phyloP scores from a whole-genome alignment of 1,139 yeast genomes.

The Scheffersomyces illinoinensis region DNA sequence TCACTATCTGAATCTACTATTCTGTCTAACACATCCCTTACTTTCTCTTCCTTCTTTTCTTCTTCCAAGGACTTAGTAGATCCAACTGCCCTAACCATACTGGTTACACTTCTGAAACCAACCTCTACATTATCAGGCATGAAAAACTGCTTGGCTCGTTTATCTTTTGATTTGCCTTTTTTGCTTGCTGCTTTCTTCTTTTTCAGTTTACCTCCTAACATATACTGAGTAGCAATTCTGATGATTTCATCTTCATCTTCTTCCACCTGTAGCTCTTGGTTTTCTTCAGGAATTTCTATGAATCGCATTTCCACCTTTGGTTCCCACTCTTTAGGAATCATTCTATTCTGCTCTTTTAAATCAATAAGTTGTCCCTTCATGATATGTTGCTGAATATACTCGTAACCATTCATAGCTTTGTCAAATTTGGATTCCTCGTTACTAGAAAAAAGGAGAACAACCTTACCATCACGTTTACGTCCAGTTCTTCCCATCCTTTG shows the following conservation, averaged over 20 bases:
- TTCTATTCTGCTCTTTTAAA: slow-evolving; percentile 55
- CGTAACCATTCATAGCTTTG: slow-evolving; percentile 83
- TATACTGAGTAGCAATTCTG: slow-evolving; percentile 55
- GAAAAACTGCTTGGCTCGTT: slow-evolving; percentile 47
- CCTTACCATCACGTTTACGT: slow-evolving; percentile 85
- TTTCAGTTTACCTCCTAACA: slow-evolving; percentile 23
- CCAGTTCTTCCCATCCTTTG: slow-evolving; percentile 99
- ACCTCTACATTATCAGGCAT: slow-evolving; percentile 80
- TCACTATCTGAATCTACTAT: slow-evolving; percentile 25
- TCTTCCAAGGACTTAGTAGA: slow-evolving; percentile 14
- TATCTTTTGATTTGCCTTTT: slow-evolving; percentile 12
- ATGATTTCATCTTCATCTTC: slow-evolving; percentile 74
- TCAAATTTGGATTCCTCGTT: slow-evolving; percentile 80
- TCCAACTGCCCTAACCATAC: slow-evolving; percentile 40
- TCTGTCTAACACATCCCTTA: slow-evolving; percentile 19
- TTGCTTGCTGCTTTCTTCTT: slow-evolving; percentile 22
- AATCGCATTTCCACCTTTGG: slow-evolving; percentile 59
- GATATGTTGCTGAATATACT: slow-evolving; percentile 69
- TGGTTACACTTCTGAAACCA: slow-evolving; percentile 64
- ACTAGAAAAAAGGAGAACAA: slow-evolving; percentile 73
- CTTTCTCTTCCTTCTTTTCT: slow-evolving; percentile 7
- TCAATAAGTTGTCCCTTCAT: slow-evolving; percentile 43
- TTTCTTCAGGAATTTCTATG: slow-evolving; percentile 72
- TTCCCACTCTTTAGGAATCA: slow-evolving; percentile 55
- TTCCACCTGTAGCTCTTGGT: slow-evolving; percentile 49